A percentile compares a stretch with the other conserved stretches of the same genome.
phyloP scores from a whole-genome alignment of 306 rosid genomes.

The Crataegus laevigata region DNA sequence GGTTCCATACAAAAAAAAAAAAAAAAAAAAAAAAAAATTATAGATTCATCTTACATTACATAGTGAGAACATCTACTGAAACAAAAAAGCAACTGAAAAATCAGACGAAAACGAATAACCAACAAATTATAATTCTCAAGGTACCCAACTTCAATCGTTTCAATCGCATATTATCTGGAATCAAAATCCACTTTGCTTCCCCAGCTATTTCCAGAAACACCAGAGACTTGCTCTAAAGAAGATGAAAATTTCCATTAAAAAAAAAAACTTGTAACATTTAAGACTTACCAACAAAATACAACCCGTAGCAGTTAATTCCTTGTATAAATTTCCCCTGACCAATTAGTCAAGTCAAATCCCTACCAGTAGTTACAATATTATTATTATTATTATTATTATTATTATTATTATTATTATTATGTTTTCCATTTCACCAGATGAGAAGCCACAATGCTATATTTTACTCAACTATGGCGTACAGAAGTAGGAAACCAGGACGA shows the following conservation, averaged over 20 bases:
- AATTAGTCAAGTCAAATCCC: constrained; percentile 22
- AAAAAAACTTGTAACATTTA: neutral
- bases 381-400: no score
- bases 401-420: neutral
- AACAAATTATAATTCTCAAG: neutral
- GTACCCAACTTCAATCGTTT: neutral
- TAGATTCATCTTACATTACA: neutral
- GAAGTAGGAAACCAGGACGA: neutral
- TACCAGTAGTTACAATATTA: neutral
- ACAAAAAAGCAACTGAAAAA: neutral
- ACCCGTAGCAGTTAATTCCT: constrained; percentile 13
- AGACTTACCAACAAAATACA: neutral
- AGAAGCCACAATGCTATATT: neutral
- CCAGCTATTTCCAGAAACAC: neutral
- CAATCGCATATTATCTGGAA: constrained; percentile 1
- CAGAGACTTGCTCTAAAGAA: neutral
- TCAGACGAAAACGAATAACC: neutral
- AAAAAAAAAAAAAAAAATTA: neutral
- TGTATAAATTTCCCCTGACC: neutral
- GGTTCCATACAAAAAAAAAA: neutral
- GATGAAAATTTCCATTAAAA: neutral
- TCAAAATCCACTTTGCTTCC: constrained; percentile 10
- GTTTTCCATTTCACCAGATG: constrained; percentile 4
- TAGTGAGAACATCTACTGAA: neutral
- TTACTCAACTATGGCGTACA: neutral